Evolutionary conservation across 176 grass and related monocot species (phyloP), one percentile per base, ranked within the genome.

Genomic region (Aegilops sharonensis): DNA sequence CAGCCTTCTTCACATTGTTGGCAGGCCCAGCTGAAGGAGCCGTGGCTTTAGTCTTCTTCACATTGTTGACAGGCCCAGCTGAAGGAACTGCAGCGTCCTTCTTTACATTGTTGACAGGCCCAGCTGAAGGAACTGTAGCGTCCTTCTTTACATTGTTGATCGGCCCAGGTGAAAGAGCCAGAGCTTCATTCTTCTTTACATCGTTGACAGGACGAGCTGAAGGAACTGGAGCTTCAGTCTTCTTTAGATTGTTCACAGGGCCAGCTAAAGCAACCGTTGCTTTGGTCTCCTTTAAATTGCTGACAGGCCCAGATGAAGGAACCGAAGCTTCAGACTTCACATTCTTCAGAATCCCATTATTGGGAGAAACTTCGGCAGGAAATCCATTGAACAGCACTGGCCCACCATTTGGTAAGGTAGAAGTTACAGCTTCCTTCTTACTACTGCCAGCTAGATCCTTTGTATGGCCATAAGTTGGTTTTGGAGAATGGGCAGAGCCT

Each of bases 351-450:
- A 48, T 5, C 36, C 86, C 86, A 77, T 91, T 91, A 72, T 35
- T 75, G 66, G 76, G 81, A 72, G 86, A 61, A 81, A 87, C 64
- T 34, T 23, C 80, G 50, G 45, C 68, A 40, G 79, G 37, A 43
- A 31, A 25, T 80, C 94, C 94, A 87, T 99, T 99, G 32, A 78
- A 48, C 78, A 90, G 45, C 59, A 61, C 79, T 27, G 29, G 68
- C 6, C 65, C 81, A 32, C 85, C 84, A 80, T 90, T 86, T 64
- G 82, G n/a, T 71, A 90, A 64, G 27, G 15, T 84, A 67, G 66
- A 77, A 73, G 25, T 76, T 68, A 69, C 14, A 61, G 72, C 43
- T 81, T 68, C 84, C 71, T 82, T 81, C 79, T 83, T 80, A 77
- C 81, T 47, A 13, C 36, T 60, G 40, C 57, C 75, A 11, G 37